Evolutionary conservation across 371 early-diverging fungal genomes (phyloP), one percentile per base, ranked within the genome.

Genomic region (Apophysomyces elegans): DNA sequence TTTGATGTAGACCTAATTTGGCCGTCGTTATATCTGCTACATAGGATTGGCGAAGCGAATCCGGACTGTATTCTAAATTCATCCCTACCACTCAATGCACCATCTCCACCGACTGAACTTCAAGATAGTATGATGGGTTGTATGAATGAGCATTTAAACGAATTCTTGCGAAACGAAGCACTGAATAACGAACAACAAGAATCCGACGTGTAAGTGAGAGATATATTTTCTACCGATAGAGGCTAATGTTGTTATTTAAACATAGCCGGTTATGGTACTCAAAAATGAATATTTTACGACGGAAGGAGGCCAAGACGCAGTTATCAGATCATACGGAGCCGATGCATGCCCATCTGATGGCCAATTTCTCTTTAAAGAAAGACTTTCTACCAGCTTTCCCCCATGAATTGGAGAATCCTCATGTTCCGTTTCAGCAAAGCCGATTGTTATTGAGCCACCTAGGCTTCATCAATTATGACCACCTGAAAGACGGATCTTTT

Each of bases 391-490:
- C 83, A 8, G 86, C 83, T 4, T 65, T 83, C 41, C 82, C 81
- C 7, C 75, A 78, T 6, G 86, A 87, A 56, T 74, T 80, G 5
- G 88, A 90, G 61, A 78, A 81, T 37, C 79, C 83, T 0, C 58
- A 79, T 39, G 82, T 81, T 11, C 83, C 87, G 7, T 92, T 85
- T 65, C 89, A 90, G 61, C 85, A 87, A 21, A 80, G 88, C 37
- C 83, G 94, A 7, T 62, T 89, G 38, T 73, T 93, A 39, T 72
- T 93, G 75, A 89, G 90, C 54, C 93, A 93, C 63, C 62, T 91
- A 56, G 95, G 95, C 0, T 76, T 90, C 14, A 68, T 95, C 35
- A 81, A 87, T 56, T 92, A 91, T 72, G 89, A 90, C 11, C 80
- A 87, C 21, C 71, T 92, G 45, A 92, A 91, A 66, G 87, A 88